Base-by-base conservation (phyloP, 306 rosid genomes). In the Quercus parvula region DNA sequence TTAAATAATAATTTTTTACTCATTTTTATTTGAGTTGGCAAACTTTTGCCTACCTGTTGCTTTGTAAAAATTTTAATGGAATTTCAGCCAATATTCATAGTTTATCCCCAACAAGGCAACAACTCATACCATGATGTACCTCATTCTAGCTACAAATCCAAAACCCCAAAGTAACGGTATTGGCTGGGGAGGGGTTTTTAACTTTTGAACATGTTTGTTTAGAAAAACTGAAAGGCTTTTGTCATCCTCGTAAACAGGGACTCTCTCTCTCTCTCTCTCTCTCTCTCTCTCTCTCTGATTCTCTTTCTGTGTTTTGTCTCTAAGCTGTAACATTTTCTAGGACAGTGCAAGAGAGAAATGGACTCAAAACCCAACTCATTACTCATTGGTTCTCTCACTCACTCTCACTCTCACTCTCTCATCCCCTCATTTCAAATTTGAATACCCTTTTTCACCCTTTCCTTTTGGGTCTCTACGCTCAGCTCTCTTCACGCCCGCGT, bases 271-370 rank as follows among this genome's bases (percentile, higher is more conserved):
- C 77, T 46, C 80, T 17, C 64, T 58, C 44, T 57, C 77, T 46
- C 80, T 17, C 64, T 58, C 73, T 55, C 67, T 77, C 31, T 78
- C 70, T 71, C 76, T 62, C 31, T 38, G n/a, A n/a, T 19, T 30
- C 85, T 74, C 54, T 49, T 49, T 49, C 62, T 56, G 75, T 59
- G 77, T 74, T 84, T 86, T 88, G 86, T 84, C 88, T 69, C 76
- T 4, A 66, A 81, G 87, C 91, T 88, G 91, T 85, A 73, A 83
- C 81, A 69, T 83, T 63, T 82, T 81, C 86, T 83, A 78, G 83
- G 84, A 71, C 83, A 62, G 78, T 24, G 85, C 81, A 56, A 81
- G 86, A 62, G 52, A 35, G 27, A 73, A 80, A 84, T 79, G 84
- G 85, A 81, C 84, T 83, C 84, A 58, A 69, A 70, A 71, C 77